These are phyloP conservation scores for Arthroderma sp. DNA, from an alignment of 2,329 filamentous ascomycete species.

Conservation along the genomic window DNA sequence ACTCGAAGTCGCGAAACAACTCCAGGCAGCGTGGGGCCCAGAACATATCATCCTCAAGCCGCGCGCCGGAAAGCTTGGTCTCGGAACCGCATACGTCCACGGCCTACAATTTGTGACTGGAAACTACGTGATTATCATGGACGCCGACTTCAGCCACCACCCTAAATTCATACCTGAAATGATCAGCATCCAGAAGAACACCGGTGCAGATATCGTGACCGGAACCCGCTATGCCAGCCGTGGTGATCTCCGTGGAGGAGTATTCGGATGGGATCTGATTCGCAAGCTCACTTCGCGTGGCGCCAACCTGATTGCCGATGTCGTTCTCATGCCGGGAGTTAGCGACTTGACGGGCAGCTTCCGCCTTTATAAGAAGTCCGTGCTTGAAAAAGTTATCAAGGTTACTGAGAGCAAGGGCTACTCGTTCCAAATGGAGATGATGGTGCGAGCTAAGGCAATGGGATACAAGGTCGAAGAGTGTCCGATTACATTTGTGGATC, in stretches of 20 bases:
- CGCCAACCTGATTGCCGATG: constrained; percentile 87
- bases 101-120: constrained; percentile 80
- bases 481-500: constrained; percentile 90
- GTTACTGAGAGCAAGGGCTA: constrained; percentile 94
- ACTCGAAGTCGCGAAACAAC: constrained; percentile 76
- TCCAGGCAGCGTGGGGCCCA: constrained; percentile 67
- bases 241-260: constrained; percentile 50
- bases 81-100: constrained; percentile 92
- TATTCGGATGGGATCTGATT: constrained; percentile 95
- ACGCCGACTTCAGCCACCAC: constrained; percentile 98
- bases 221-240: constrained; percentile 85
- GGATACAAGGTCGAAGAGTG: constrained; percentile 89
- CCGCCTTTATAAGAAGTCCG: constrained; percentile 80
- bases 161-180: constrained; percentile 97
- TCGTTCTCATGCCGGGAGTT: constrained; percentile 80
- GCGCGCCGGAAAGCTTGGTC: constrained; percentile 88
- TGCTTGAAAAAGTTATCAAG: constrained; percentile 78
- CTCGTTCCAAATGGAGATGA: constrained; percentile 99
- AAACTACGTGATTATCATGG: constrained; percentile 99
- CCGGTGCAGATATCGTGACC: constrained; percentile 89
- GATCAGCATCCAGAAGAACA: constrained; percentile 65
- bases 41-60: constrained; percentile 71
- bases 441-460: constrained; percentile 93
- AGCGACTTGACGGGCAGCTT: constrained; percentile 94
- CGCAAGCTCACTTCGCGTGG: constrained; percentile 61